phyloP scores from a whole-genome alignment of 225 moss, liverwort and hornwort species.

The Ulota crispa region DNA sequence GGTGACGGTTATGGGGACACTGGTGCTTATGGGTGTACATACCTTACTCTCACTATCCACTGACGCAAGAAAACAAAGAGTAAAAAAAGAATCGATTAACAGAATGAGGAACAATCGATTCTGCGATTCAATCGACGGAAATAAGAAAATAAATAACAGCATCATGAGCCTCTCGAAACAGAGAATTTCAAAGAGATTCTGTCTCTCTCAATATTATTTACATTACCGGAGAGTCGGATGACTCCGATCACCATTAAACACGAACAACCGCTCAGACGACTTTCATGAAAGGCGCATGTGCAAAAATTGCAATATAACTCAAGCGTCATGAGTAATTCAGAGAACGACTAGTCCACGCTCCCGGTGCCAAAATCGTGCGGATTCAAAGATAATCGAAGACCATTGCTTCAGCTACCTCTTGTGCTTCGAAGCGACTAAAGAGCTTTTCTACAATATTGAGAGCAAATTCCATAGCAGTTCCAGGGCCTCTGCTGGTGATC shows the following conservation, averaged over 20 bases:
- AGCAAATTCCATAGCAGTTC: constrained; percentile 89
- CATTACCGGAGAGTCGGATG: constrained; percentile 22
- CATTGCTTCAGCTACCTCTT: constrained; percentile 68
- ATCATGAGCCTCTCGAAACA: neutral
- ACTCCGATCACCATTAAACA: constrained; percentile 15
- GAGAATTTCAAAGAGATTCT: constrained; percentile 9
- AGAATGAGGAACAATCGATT: neutral
- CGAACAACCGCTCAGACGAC: constrained; percentile 14
- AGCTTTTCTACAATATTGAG: constrained; percentile 86
- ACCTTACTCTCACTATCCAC: neutral
- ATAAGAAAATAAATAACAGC: neutral
- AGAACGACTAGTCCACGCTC: constrained; percentile 16
- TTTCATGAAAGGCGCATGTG: neutral
- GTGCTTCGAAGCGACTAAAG: constrained; percentile 52
- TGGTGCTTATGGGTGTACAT: too few relatives aligned
- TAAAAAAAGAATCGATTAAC: neutral
- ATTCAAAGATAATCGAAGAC: constrained; percentile 64
- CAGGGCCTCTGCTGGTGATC: constrained; percentile 89
- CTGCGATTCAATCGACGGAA: neutral
- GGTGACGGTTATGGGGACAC: too few relatives aligned
- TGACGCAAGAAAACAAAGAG: neutral
- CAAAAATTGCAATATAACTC: constrained; percentile 25
- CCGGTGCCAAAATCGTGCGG: neutral
- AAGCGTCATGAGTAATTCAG: neutral
- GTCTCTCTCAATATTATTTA: constrained; percentile 11